Evolutionary conservation across 176 grass and related monocot genomes (phyloP).

Genomic region (Avena atlantica): DNA sequence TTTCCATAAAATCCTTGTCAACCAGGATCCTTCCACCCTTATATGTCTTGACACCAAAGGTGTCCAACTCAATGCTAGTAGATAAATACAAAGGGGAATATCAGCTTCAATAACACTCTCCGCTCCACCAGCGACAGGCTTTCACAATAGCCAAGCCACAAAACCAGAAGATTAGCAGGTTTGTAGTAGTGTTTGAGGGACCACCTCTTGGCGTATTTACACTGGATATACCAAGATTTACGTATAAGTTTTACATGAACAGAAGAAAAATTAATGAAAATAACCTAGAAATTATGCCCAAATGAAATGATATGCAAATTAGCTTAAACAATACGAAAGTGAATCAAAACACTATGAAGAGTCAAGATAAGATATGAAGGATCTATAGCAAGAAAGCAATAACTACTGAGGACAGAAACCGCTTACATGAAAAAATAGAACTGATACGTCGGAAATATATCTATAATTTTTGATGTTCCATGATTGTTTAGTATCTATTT

Average conservation of each 20-base stretch:
- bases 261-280: not conserved
- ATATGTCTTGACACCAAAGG: slow-evolving; percentile 71
- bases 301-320: not conserved
- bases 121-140: slow-evolving; percentile 75
- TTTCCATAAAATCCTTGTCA: slow-evolving; percentile 78
- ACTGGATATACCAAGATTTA: not conserved
- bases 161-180: not conserved
- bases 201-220: not conserved
- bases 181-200: not conserved
- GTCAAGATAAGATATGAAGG: not conserved
- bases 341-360: not conserved
- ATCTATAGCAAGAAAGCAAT: not conserved
- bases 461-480: too few relatives aligned
- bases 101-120: slow-evolving; percentile 70
- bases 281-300: not conserved
- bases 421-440: not conserved
- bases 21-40: slow-evolving; percentile 71
- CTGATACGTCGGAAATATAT: too few relatives aligned
- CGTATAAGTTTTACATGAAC: slow-evolving; percentile 16
- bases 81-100: slow-evolving; percentile 70
- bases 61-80: slow-evolving; percentile 60
- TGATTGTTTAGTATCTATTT: too few relatives aligned
- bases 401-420: not conserved
- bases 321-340: not conserved
- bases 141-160: slow-evolving; percentile 7